Percentiles rank a stretch among this genome's conserved stretches.
phyloP scores from a whole-genome alignment of 768 basidiomycete species.

The Trametes villosa region DNA sequence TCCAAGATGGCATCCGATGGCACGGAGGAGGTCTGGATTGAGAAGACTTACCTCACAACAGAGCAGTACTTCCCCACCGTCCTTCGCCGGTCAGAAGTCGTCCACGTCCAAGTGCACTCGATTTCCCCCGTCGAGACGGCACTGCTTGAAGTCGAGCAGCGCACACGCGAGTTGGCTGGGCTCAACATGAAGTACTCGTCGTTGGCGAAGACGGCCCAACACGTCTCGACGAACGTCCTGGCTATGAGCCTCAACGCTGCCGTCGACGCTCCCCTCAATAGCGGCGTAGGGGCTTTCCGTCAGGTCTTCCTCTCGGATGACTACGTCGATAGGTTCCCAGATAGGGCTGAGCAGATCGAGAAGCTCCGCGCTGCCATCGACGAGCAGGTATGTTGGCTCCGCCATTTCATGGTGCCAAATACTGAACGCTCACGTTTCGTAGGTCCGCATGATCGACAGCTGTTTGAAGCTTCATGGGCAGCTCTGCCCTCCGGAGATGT shows the following conservation, averaged over 20 bases:
- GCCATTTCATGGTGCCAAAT: background rate
- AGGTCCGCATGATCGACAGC: slow-evolving; percentile 82
- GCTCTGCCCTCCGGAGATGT: slow-evolving; percentile 84
- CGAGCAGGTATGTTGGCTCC: slow-evolving; percentile 69
- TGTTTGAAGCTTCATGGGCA: slow-evolving; percentile 84
- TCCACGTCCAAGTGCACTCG: slow-evolving; percentile 69
- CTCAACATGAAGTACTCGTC: slow-evolving; percentile 74
- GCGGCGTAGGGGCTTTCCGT: slow-evolving; percentile 80
- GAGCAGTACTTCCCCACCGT: slow-evolving; percentile 93
- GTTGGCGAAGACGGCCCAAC: slow-evolving; percentile 76
- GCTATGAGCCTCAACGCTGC: slow-evolving; percentile 87
- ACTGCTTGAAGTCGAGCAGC: slow-evolving; percentile 76
- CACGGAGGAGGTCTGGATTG: slow-evolving; percentile 79
- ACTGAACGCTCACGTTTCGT: slow-evolving; percentile 1
- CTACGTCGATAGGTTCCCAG: slow-evolving; percentile 70
- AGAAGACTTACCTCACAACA: slow-evolving; percentile 86
- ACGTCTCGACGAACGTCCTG: slow-evolving; percentile 76
- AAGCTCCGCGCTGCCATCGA: slow-evolving; percentile 77
- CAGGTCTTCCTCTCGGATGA: slow-evolving; percentile 73
- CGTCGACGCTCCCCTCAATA: slow-evolving; percentile 80
- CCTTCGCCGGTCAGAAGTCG: slow-evolving; percentile 84
- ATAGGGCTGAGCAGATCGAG: slow-evolving; percentile 70
- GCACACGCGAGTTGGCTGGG: slow-evolving; percentile 75
- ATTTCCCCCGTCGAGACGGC: slow-evolving; percentile 88
- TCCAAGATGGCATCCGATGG: slow-evolving; percentile 67